Conservation (phyloP, 2,329 filamentous ascomycete genomes). For the Fusarium dimerum region DNA sequence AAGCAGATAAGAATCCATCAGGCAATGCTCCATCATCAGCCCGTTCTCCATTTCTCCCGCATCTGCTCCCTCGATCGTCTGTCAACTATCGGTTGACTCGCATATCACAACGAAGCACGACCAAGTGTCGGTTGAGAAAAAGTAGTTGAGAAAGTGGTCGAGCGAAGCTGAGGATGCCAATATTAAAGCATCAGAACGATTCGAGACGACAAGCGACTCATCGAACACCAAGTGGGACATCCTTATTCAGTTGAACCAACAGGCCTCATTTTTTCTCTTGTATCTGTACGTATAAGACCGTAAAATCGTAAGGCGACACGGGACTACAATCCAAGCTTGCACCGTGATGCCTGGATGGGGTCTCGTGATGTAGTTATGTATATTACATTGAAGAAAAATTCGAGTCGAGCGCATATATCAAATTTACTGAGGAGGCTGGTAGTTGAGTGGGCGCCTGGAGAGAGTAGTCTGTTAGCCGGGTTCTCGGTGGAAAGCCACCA, state of each 20-base stretch:
- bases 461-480: not conserved
- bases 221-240: slow-evolving; percentile 23
- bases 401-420: slow-evolving; percentile 13
- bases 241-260: slow-evolving; percentile 25
- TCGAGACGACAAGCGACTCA: slow-evolving; percentile 5
- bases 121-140: no score
- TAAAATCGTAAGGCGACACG: slow-evolving; percentile 30
- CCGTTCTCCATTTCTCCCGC: no score
- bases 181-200: not conserved
- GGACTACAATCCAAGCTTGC: slow-evolving; percentile 17
- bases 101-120: no score
- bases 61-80: no score
- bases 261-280: slow-evolving; percentile 29
- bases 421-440: slow-evolving; percentile 66
- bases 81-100: no score
- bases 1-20: no score
- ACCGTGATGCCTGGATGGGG: slow-evolving; percentile 21
- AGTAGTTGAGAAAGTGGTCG: slow-evolving; percentile 1
- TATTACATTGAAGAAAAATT: slow-evolving; percentile 28
- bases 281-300: slow-evolving; percentile 31
- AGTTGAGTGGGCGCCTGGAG: slow-evolving; percentile 79
- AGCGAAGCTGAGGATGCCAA: no score
- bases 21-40: no score
- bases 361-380: slow-evolving; percentile 29
- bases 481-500: no score